Percentiles rank a stretch among this genome's conserved stretches.
Conservation (phyloP, 306 rosid species). For the Rosa persica region DNA sequence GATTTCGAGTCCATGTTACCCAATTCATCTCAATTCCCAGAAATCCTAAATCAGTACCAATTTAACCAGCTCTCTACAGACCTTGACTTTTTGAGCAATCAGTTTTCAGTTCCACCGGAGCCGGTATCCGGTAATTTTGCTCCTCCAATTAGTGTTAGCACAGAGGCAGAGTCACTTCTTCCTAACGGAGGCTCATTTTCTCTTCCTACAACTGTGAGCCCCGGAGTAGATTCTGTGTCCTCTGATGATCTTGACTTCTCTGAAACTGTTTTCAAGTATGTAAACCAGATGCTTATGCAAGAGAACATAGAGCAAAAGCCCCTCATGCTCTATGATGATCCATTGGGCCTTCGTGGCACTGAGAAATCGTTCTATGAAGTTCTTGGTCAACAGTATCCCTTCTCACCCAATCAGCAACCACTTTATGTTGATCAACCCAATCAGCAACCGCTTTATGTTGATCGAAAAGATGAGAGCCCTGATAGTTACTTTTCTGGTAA, state of each 20-base stretch:
- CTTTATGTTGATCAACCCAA: conserved; percentile 1
- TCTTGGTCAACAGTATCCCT: conserved; percentile 52
- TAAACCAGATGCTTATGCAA: conserved; percentile 70
- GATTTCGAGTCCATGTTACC: conserved; percentile 12
- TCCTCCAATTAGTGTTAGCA: not conserved
- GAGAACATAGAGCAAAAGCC: conserved; percentile 76
- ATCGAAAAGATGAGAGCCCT: conserved; percentile 27
- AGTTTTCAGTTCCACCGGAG: conserved; percentile 15
- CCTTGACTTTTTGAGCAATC: conserved; percentile 14
- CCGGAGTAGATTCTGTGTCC: conserved; percentile 35
- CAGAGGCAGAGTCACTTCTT: conserved; percentile 19
- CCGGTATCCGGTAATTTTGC: conserved; percentile 2
- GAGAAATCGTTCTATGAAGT: conserved; percentile 86
- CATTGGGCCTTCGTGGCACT: conserved; percentile 67
- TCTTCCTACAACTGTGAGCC: conserved; percentile 26
- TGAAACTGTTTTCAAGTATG: conserved; percentile 57
- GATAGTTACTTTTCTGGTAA: conserved; percentile 21
- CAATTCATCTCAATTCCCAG: conserved; percentile 20
- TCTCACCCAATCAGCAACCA: conserved; percentile 32
- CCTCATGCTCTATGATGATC: conserved; percentile 65
- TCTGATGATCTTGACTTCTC: conserved; percentile 51
- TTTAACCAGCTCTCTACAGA: conserved; percentile 27
- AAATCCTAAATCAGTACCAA: conserved; percentile 7
- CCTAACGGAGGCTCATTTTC: conserved; percentile 13
- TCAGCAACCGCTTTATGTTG: conserved; percentile 13